A percentile compares a stretch with the other conserved stretches of the same genome.
Evolutionary conservation across 495 filamentous ascomycete species (phyloP).

Genomic region (Copromyces sp.): DNA sequence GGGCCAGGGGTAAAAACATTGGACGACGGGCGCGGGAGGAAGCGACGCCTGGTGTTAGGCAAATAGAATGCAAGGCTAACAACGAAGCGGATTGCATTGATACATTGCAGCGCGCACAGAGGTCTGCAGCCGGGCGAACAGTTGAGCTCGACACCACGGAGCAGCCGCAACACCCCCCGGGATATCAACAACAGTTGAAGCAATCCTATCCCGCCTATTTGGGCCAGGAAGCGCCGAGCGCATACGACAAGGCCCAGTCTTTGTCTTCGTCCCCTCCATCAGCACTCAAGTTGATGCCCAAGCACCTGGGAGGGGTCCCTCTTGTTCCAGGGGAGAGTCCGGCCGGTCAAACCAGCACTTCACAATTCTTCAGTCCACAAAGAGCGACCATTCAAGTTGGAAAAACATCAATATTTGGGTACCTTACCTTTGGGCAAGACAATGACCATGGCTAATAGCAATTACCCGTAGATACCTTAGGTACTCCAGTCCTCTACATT

Average conservation of each 20-base stretch:
- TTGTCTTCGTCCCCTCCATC: background rate
- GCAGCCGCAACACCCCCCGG: background rate
- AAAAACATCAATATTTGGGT: too few species aligned
- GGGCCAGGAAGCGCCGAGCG: background rate
- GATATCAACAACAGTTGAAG: background rate
- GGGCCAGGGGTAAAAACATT: background rate
- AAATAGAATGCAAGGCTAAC: background rate
- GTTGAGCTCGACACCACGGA: background rate
- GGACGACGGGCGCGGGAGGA: background rate
- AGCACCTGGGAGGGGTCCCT: too few species aligned
- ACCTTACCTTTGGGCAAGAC: too few species aligned
- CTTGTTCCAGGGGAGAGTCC: too few species aligned
- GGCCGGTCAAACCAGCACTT: too few species aligned
- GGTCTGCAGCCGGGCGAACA: background rate
- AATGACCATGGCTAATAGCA: too few species aligned
- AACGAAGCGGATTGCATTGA: too few species aligned
- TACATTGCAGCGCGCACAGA: background rate
- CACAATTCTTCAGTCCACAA: too few species aligned
- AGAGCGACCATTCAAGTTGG: too few species aligned
- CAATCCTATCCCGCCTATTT: background rate
- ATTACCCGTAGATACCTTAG: too few species aligned
- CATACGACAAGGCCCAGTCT: background rate
- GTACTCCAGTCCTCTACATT: too few species aligned
- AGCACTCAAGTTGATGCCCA: too few species aligned
- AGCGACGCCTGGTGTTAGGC: background rate